Percentiles rank a stretch among this genome's conserved stretches.
Evolutionary conservation across 2,329 filamentous ascomycete genomes (phyloP).

Genomic region (Diaporthe humulicola): DNA sequence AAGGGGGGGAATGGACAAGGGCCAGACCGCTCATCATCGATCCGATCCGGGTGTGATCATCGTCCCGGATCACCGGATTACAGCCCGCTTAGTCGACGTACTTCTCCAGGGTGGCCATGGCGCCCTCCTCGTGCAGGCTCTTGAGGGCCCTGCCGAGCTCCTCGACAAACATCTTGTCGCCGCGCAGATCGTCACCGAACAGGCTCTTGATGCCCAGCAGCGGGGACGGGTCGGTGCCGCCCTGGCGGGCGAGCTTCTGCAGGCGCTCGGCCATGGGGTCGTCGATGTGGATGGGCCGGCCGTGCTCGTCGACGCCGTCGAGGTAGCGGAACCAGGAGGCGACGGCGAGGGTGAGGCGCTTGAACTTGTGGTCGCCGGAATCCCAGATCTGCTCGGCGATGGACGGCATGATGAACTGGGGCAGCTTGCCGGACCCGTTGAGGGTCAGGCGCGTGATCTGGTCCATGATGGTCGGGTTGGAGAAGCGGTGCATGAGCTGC

Average conservation of each 20-base stretch:
- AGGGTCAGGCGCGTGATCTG: slow-evolving; percentile 65
- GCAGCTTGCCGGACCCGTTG: slow-evolving; percentile 67
- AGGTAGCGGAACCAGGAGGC: slow-evolving; percentile 66
- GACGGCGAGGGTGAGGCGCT: slow-evolving; percentile 62
- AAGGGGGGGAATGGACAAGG: background rate
- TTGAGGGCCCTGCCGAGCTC: slow-evolving; percentile 62
- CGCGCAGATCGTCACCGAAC: slow-evolving; percentile 65
- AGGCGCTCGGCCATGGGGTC: slow-evolving; percentile 59
- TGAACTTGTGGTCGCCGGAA: slow-evolving; percentile 55
- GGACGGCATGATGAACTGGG: slow-evolving; percentile 64
- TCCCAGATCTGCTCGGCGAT: slow-evolving; percentile 62
- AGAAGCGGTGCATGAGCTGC: slow-evolving; percentile 67
- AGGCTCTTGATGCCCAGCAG: slow-evolving; percentile 61
- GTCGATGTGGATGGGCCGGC: slow-evolving; percentile 56
- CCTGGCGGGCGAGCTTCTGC: slow-evolving; percentile 54
- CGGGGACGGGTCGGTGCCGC: slow-evolving; percentile 55
- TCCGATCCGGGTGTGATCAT: background rate
- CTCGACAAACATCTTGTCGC: slow-evolving; percentile 60
- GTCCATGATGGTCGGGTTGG: slow-evolving; percentile 69
- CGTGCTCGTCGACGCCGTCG: slow-evolving; percentile 62
- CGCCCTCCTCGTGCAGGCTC: slow-evolving; percentile 60
- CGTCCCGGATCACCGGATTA: background rate
- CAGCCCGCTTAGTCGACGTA: slow-evolving; percentile 52
- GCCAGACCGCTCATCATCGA: slow-evolving; percentile 1
- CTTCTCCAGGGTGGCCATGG: slow-evolving; percentile 63